Evolutionary conservation across 176 grass and related monocot species (phyloP).

Genomic region (Ananas comosus): DNA sequence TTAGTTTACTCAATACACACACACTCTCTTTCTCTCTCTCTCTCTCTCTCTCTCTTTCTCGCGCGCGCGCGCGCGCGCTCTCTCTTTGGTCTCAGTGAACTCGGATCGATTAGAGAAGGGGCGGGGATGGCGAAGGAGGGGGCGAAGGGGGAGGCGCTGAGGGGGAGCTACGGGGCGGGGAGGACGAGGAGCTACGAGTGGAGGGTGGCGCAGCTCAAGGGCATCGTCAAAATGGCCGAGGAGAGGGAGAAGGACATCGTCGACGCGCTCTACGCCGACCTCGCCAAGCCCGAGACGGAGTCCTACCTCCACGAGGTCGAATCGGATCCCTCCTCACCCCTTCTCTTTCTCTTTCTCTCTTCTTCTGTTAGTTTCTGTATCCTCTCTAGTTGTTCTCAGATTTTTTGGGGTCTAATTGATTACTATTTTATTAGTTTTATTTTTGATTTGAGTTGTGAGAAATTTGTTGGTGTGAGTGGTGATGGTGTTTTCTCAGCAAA

Average conservation of each 20-base stretch:
- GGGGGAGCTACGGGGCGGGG: conserved; percentile 39
- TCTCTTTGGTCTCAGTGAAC: neutral
- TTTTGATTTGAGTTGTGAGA: no score
- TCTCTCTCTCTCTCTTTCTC: neutral
- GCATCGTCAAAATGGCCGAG: conserved; percentile 39
- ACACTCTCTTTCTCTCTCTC: neutral
- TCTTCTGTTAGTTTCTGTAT: neutral
- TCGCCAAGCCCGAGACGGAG: conserved; percentile 75
- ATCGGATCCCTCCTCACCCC: neutral
- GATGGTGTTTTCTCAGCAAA: no score
- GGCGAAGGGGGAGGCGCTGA: conserved; percentile 17
- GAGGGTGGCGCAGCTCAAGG: conserved; percentile 53
- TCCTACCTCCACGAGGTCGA: conserved; percentile 69
- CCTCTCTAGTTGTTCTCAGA: neutral
- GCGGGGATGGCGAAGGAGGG: neutral
- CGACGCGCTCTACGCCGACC: conserved; percentile 54
- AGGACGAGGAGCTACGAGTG: conserved; percentile 59
- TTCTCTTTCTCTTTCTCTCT: neutral
- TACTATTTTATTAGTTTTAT: no score
- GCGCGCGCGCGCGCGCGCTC: neutral
- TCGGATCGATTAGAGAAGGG: neutral
- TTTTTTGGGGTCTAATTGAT: no score
- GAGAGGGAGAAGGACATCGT: conserved; percentile 70
- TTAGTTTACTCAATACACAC: no score
- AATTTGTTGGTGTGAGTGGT: no score